phyloP scores from a whole-genome alignment of 2,329 filamentous ascomycete genomes.

The Colletotrichum tabaci region DNA sequence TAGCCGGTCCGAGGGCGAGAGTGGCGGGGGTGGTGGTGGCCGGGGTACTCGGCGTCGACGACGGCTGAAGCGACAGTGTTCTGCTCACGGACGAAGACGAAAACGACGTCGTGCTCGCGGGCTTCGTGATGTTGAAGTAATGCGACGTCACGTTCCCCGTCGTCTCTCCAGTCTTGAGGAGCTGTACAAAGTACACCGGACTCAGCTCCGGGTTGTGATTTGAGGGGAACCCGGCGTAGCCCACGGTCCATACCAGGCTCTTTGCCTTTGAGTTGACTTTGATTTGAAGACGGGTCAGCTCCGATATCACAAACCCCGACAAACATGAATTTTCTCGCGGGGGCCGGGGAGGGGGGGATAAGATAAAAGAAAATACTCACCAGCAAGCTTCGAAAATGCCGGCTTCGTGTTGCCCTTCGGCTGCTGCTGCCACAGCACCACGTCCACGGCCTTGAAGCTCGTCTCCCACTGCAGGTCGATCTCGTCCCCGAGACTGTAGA shows the following conservation, averaged over 20 bases:
- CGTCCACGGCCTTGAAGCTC: constrained; percentile 22
- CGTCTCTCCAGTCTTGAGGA: not conserved
- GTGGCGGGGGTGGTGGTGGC: not conserved
- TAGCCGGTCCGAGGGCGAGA: too few relatives aligned
- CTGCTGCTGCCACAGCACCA: constrained; percentile 9
- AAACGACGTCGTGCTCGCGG: not conserved
- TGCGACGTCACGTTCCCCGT: not conserved
- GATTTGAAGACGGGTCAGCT: not conserved
- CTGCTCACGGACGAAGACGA: not conserved
- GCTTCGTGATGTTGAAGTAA: constrained; percentile 18
- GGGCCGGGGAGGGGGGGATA: too few relatives aligned
- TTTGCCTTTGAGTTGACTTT: not conserved
- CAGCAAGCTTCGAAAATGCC: not conserved
- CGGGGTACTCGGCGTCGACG: not conserved
- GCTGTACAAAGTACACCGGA: constrained; percentile 15
- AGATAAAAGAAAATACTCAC: not conserved
- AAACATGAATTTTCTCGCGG: not conserved
- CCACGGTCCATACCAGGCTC: constrained; percentile 5
- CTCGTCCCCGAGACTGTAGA: constrained; percentile 44
- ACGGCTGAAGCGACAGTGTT: not conserved
- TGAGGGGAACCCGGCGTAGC: not conserved
- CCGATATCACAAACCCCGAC: too few relatives aligned
- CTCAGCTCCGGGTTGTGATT: not conserved
- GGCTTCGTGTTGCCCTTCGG: not conserved
- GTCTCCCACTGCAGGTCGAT: constrained; percentile 47